Percentiles rank a stretch among this genome's conserved stretches.
Evolutionary conservation across 2,329 filamentous ascomycete genomes (phyloP).

Genomic region (Sporothrix phasma): DNA sequence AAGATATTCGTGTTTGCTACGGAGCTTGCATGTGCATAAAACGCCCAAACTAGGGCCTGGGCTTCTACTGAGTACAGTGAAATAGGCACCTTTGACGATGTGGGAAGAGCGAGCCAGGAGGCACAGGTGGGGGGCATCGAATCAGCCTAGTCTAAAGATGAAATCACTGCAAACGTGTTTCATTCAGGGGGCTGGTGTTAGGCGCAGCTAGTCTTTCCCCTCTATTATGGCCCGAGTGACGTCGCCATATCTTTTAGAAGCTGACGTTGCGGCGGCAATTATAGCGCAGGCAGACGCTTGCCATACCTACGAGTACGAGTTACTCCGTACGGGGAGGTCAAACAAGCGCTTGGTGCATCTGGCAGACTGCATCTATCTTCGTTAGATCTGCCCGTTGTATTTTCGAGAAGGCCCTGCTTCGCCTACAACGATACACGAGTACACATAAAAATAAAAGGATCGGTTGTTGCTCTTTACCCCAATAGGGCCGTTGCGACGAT

Average conservation of each 20-base stretch:
- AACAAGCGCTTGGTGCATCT: not conserved
- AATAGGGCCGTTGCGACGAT: not conserved
- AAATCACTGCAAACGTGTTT: conserved; percentile 7
- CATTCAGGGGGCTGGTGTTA: not conserved
- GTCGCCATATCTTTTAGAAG: not conserved
- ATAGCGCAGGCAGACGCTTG: not conserved
- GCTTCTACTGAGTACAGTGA: too few species aligned
- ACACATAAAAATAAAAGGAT: too few species aligned
- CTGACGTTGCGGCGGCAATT: not conserved
- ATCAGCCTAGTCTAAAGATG: conserved; percentile 8
- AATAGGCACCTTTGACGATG: too few species aligned
- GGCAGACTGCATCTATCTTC: not conserved
- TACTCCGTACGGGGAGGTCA: too few species aligned
- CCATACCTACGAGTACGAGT: too few species aligned
- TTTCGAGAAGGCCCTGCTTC: not conserved
- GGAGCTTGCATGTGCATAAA: too few species aligned
- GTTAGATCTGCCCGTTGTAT: too few species aligned
- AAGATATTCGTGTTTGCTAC: too few species aligned
- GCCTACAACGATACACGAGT: not conserved
- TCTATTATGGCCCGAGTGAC: not conserved
- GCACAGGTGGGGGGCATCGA: conserved; percentile 1
- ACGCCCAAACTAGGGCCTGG: too few species aligned
- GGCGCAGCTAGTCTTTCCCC: not conserved
- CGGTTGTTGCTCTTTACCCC: not conserved
- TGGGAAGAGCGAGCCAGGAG: not conserved